Evolutionary conservation across 345 rosid species (phyloP).

Genomic region (Rhodamnia rubescens): DNA sequence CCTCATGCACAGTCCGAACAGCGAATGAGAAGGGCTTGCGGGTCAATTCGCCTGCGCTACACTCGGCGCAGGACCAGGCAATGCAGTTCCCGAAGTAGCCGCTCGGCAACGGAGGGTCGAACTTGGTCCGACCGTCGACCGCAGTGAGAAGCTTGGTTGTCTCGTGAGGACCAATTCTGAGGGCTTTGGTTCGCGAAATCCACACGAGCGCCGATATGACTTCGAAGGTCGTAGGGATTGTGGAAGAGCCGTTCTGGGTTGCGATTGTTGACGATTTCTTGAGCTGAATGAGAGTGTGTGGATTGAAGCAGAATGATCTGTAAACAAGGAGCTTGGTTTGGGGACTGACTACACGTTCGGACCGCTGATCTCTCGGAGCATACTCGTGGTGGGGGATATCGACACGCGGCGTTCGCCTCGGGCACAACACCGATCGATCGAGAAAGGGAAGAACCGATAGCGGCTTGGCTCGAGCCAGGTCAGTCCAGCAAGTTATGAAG

Average conservation of each 20-base stretch:
- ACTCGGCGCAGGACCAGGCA: not conserved
- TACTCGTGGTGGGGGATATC: not conserved
- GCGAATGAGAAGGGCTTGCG: not conserved
- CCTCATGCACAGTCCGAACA: not conserved
- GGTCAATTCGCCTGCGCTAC: not conserved
- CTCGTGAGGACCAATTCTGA: not conserved
- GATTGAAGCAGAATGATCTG: not conserved
- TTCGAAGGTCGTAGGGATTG: not conserved
- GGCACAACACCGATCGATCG: not conserved
- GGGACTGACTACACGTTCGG: too few relatives aligned
- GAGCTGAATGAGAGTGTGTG: not conserved
- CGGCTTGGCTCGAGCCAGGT: not conserved
- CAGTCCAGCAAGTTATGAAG: not conserved
- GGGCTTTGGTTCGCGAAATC: not conserved
- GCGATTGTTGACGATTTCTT: not conserved
- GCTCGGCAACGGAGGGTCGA: not conserved
- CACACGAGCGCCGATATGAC: not conserved
- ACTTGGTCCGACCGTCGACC: not conserved
- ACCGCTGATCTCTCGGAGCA: not conserved
- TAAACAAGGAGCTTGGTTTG: not conserved
- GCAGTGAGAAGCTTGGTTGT: not conserved
- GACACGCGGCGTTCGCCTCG: not conserved
- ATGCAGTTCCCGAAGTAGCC: not conserved
- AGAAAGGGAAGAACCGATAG: not conserved
- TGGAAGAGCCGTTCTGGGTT: not conserved